Conservation (phyloP, 495 filamentous ascomycete species). For the Penicillium dipodomyicola region DNA sequence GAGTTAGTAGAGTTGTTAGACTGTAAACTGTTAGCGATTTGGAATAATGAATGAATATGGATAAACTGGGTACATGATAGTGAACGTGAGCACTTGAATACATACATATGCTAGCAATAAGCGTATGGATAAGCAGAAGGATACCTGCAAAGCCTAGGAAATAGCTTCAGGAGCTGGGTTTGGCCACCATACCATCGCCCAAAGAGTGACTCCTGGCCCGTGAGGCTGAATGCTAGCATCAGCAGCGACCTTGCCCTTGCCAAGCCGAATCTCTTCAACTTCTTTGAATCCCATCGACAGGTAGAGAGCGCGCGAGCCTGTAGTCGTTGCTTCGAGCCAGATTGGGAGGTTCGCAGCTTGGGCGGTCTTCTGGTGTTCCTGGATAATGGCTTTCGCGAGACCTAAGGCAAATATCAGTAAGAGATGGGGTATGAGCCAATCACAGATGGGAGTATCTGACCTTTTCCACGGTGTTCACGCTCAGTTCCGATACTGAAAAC, state of each 20-base stretch:
- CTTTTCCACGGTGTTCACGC: slow-evolving; percentile 28
- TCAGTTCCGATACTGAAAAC: slow-evolving; percentile 33
- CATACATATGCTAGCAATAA: background rate
- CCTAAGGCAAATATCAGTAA: slow-evolving; percentile 12
- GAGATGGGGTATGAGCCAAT: background rate
- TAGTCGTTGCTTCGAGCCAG: slow-evolving; percentile 31
- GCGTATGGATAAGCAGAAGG: background rate
- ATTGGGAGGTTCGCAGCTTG: slow-evolving; percentile 26
- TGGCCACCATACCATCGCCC: slow-evolving; percentile 37
- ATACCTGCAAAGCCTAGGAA: background rate
- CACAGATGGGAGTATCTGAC: slow-evolving; percentile 4
- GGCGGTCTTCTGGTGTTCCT: slow-evolving; percentile 20
- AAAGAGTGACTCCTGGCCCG: slow-evolving; percentile 27
- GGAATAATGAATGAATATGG: background rate
- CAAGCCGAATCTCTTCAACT: slow-evolving; percentile 25
- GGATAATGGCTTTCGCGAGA: slow-evolving; percentile 28
- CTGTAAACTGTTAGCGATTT: background rate
- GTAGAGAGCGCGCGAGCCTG: slow-evolving; percentile 24
- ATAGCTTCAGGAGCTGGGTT: background rate
- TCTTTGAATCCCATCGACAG: slow-evolving; percentile 31
- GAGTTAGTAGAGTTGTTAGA: background rate
- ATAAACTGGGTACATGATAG: background rate
- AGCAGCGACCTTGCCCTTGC: slow-evolving; percentile 26
- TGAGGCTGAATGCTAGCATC: slow-evolving; percentile 23
- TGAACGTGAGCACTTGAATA: background rate